Conservation (phyloP, 2,329 filamentous ascomycete species). For the Aspergillus ochraceus region DNA sequence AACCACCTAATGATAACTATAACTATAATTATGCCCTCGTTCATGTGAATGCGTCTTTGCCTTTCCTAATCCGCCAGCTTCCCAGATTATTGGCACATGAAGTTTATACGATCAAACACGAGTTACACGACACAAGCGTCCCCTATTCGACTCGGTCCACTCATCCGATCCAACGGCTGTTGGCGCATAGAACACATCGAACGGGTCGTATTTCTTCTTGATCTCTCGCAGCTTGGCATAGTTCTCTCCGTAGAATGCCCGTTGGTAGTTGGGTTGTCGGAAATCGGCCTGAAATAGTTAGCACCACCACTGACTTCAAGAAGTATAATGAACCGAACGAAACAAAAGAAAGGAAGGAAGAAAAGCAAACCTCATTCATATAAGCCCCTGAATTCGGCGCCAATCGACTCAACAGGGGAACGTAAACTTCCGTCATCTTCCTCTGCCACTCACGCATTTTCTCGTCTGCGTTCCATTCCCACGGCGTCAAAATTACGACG, state of each 20-base stretch:
- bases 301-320: too few relatives aligned
- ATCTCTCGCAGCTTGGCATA: constrained; percentile 37
- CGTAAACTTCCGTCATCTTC: constrained; percentile 41
- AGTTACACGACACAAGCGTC: constrained; percentile 38
- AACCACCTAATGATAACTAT: too few relatives aligned
- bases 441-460: constrained; percentile 37
- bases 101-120: constrained; percentile 2
- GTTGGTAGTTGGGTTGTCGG: constrained; percentile 41
- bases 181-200: constrained; percentile 40
- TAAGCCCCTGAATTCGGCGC: constrained; percentile 43
- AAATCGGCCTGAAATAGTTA: constrained; percentile 28
- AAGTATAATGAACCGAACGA: too few relatives aligned
- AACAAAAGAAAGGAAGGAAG: too few relatives aligned
- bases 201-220: constrained; percentile 46
- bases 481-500: constrained; percentile 36
- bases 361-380: constrained; percentile 36
- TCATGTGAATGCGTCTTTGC: too few relatives aligned
- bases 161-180: constrained; percentile 55
- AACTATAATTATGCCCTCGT: too few relatives aligned
- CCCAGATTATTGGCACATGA: too few relatives aligned
- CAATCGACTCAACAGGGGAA: constrained; percentile 37
- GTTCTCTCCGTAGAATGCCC: constrained; percentile 45
- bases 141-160: constrained; percentile 42
- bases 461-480: constrained; percentile 34
- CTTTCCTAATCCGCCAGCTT: too few relatives aligned